phyloP scores from a whole-genome alignment of 441 rosid species.

The Eruca vesicaria region DNA sequence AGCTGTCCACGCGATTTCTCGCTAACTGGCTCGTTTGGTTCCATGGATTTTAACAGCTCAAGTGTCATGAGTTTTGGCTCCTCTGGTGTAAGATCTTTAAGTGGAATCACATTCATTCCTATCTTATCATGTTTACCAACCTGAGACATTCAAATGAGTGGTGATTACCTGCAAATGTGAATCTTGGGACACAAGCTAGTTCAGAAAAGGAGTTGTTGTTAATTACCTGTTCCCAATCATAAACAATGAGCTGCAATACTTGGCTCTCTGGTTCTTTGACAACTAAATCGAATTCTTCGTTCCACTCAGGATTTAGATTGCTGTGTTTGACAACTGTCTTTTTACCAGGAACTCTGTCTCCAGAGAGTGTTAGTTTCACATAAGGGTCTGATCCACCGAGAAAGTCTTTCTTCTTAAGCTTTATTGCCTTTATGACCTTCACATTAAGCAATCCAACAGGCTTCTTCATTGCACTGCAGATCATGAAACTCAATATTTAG shows the following conservation, averaged over 20 bases:
- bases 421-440: constrained; percentile 73
- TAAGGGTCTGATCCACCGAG: constrained; percentile 94
- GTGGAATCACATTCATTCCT: constrained; percentile 58
- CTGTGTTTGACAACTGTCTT: constrained; percentile 83
- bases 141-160: constrained; percentile 8
- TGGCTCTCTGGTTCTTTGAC: constrained; percentile 78
- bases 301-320: constrained; percentile 98
- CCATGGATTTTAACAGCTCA: constrained; percentile 59
- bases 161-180: neutral
- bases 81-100: constrained; percentile 58
- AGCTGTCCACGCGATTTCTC: constrained; percentile 69
- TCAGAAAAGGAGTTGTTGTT: neutral
- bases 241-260: constrained; percentile 57
- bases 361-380: constrained; percentile 78
- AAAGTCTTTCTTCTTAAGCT: constrained; percentile 83
- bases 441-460: constrained; percentile 85
- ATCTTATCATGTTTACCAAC: constrained; percentile 66
- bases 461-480: constrained; percentile 68
- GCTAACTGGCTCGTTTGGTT: constrained; percentile 50
- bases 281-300: constrained; percentile 75
- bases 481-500: constrained; percentile 21
- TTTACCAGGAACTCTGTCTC: constrained; percentile 70
- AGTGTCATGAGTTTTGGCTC: constrained; percentile 54
- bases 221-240: constrained; percentile 78
- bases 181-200: neutral